Percentiles rank a stretch among this genome's conserved stretches.
Evolutionary conservation across 2,329 filamentous ascomycete genomes (phyloP).

Genomic region (Penicillium sp.): DNA sequence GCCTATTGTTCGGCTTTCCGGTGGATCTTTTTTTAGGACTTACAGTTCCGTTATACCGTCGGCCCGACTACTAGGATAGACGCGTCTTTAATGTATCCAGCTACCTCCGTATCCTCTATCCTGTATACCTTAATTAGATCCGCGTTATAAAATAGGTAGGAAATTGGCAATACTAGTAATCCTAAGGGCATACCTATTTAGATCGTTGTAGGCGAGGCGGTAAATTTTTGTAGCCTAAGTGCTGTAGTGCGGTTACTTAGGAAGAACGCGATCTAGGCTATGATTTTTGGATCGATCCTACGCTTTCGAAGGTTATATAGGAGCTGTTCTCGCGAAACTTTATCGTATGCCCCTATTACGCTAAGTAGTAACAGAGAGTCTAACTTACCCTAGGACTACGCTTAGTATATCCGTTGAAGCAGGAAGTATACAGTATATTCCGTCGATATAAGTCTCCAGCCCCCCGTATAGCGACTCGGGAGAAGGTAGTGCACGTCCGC

Average conservation of each 20-base stretch:
- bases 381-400: constrained; percentile 8
- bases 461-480: constrained; percentile 11
- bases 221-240: not conserved
- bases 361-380: constrained; percentile 17
- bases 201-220: not conserved
- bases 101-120: no score
- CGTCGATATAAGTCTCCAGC: constrained; percentile 15
- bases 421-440: constrained; percentile 20
- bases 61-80: no score
- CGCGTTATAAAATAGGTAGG: no score
- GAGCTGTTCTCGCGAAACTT: constrained; percentile 14
- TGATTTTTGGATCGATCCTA: not conserved
- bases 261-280: not conserved
- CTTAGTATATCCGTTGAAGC: constrained; percentile 3
- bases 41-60: no score
- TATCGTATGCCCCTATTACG: constrained; percentile 19
- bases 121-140: no score
- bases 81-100: no score
- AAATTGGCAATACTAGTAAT: not conserved
- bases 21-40: no score
- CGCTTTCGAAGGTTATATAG: constrained; percentile 12
- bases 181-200: constrained; percentile 1
- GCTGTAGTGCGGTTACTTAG: not conserved
- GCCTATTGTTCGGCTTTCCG: no score
- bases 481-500: constrained; percentile 15